These are phyloP conservation scores for Saposhnikovia divaricata DNA, from an alignment of 129 eudicot species.

Conservation along the genomic window DNA sequence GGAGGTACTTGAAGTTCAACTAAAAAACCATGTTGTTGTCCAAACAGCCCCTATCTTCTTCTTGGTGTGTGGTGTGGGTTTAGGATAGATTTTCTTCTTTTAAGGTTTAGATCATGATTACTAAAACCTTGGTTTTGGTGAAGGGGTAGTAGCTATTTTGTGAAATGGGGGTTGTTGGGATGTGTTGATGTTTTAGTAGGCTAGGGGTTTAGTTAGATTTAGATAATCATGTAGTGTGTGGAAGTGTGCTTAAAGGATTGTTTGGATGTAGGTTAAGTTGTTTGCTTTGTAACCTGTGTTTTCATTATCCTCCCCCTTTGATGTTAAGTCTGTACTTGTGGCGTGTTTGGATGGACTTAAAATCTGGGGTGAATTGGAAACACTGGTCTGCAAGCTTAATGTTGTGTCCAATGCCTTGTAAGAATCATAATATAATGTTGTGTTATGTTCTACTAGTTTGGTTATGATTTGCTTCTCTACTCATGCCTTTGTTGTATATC, in stretches of 20 bases:
- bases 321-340: background rate
- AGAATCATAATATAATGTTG: background rate
- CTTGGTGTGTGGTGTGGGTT: background rate
- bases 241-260: background rate
- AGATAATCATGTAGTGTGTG: background rate
- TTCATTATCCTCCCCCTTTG: constrained; percentile 21
- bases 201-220: background rate
- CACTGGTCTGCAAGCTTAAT: constrained; percentile 8
- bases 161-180: constrained; percentile 1
- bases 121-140: constrained; percentile 5
- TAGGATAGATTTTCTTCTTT: background rate
- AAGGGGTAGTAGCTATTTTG: background rate
- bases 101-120: constrained; percentile 7
- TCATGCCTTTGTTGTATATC: too few species aligned
- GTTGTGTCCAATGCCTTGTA: constrained; percentile 4
- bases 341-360: background rate
- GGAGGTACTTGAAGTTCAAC: background rate
- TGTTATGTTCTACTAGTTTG: background rate
- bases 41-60: too few species aligned
- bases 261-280: background rate
- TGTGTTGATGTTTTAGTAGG: background rate
- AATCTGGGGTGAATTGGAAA: constrained; percentile 39
- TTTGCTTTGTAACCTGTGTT: constrained; percentile 23
- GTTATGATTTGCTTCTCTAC: too few species aligned
- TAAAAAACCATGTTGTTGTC: background rate